phyloP scores from a whole-genome alignment of 768 basidiomycete species.

The Boletus barrowsii region DNA sequence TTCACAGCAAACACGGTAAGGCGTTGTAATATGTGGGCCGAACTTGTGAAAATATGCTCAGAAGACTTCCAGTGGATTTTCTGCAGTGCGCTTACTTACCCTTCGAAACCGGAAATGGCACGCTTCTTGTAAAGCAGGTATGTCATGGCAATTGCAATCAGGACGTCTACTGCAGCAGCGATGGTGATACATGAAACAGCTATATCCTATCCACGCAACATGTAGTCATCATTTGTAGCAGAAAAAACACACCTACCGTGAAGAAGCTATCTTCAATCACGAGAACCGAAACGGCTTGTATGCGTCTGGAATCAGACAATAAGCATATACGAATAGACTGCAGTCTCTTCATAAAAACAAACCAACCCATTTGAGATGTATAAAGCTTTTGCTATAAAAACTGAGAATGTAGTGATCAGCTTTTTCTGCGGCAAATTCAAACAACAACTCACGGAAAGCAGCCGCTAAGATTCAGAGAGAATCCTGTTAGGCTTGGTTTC shows the following conservation, averaged over 20 bases:
- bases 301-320: too few relatives aligned
- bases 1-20: conserved; percentile 7
- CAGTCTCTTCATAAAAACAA: not conserved
- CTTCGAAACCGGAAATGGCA: not conserved
- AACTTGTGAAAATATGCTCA: conserved; percentile 2
- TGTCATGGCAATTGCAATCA: conserved; percentile 7
- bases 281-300: too few relatives aligned
- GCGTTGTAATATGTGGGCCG: conserved; percentile 1
- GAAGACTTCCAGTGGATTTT: not conserved
- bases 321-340: too few relatives aligned
- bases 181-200: not conserved
- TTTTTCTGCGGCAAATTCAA: not conserved
- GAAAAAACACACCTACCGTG: too few relatives aligned
- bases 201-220: not conserved
- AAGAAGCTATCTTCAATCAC: not conserved
- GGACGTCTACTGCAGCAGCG: conserved; percentile 1
- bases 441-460: not conserved
- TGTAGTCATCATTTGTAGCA: not conserved
- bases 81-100: not conserved
- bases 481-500: not conserved
- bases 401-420: not conserved
- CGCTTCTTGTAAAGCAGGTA: conserved; percentile 4
- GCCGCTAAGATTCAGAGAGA: not conserved
- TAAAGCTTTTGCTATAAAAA: not conserved
- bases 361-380: conserved; percentile 7